Percentiles rank a stretch among this genome's conserved stretches.
phyloP scores from a whole-genome alignment of 2,329 filamentous ascomycete genomes.

The Taxawa tesnikishii region DNA sequence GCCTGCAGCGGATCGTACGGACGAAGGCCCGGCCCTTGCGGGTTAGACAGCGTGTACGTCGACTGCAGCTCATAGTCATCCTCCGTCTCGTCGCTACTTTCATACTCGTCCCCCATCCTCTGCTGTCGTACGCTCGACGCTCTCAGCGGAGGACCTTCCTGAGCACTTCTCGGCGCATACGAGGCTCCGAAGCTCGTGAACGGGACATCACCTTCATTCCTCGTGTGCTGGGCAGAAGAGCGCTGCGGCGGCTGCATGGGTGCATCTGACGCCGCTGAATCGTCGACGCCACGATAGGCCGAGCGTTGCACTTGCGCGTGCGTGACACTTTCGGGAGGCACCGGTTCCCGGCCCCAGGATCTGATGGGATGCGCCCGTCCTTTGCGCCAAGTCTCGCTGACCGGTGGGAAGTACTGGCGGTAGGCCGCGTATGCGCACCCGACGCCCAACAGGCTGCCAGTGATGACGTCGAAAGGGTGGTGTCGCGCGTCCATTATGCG shows the following conservation, averaged over 20 bases:
- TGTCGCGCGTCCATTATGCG: conserved; percentile 52
- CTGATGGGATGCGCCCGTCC: conserved; percentile 47
- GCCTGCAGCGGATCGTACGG: background rate
- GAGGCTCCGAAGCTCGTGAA: too few relatives aligned
- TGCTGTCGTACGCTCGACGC: too few relatives aligned
- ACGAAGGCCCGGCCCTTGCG: background rate
- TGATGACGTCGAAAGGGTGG: conserved; percentile 49
- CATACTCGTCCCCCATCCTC: background rate
- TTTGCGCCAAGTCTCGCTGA: conserved; percentile 43
- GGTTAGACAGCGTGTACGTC: too few relatives aligned
- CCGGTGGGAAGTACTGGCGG: conserved; percentile 46
- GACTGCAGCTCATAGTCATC: background rate
- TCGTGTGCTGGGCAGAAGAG: too few relatives aligned
- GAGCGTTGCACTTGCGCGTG: background rate
- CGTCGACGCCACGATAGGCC: too few relatives aligned
- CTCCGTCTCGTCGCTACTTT: background rate
- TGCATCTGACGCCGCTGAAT: too few relatives aligned
- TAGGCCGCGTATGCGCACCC: conserved; percentile 41
- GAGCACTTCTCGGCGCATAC: too few relatives aligned
- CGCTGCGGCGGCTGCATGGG: too few relatives aligned
- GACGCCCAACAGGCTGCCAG: conserved; percentile 41
- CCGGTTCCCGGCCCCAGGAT: conserved; percentile 39
- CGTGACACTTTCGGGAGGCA: conserved; percentile 1
- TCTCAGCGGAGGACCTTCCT: too few relatives aligned
- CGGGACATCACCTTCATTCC: too few relatives aligned